Evolutionary conservation across 1,284 basidiomycete genomes (phyloP).

Genomic region (Thelephora terrestris): DNA sequence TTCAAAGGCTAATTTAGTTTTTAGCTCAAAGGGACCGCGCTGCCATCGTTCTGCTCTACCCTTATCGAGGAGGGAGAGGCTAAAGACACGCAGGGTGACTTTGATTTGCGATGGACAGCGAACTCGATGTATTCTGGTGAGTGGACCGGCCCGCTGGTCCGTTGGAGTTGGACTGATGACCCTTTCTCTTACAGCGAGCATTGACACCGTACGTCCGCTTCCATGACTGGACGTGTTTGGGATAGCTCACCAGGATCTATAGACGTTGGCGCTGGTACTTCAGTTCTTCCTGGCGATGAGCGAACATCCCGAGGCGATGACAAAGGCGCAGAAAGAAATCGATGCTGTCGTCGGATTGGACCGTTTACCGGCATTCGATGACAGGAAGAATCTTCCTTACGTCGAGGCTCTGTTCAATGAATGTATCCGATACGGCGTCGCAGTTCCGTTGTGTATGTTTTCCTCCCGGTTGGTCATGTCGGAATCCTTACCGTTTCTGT

Average conservation of each 20-base stretch:
- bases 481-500: slow-evolving; percentile 19
- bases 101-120: slow-evolving; percentile 60
- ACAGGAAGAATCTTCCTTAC: slow-evolving; percentile 35
- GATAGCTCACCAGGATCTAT: neutral
- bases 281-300: slow-evolving; percentile 36
- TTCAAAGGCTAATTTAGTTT: neutral
- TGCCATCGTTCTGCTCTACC: slow-evolving; percentile 51
- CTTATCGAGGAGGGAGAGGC: slow-evolving; percentile 28
- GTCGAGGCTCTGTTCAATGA: slow-evolving; percentile 35
- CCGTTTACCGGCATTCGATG: slow-evolving; percentile 34
- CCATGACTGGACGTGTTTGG: neutral
- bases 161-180: neutral
- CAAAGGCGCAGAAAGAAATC: slow-evolving; percentile 34
- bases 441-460: slow-evolving; percentile 26
- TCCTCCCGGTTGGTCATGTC: slow-evolving; percentile 4
- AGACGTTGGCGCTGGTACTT: slow-evolving; percentile 30
- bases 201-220: slow-evolving; percentile 42
- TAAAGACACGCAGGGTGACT: slow-evolving; percentile 31
- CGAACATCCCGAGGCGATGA: slow-evolving; percentile 30
- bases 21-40: slow-evolving; percentile 43
- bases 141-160: neutral
- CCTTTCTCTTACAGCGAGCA: slow-evolving; percentile 26
- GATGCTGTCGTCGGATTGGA: slow-evolving; percentile 29
- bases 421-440: slow-evolving; percentile 24
- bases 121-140: slow-evolving; percentile 59